Evolutionary conservation across 176 grass and related monocot species (phyloP).

Genomic region (Oryza glaberrima): DNA sequence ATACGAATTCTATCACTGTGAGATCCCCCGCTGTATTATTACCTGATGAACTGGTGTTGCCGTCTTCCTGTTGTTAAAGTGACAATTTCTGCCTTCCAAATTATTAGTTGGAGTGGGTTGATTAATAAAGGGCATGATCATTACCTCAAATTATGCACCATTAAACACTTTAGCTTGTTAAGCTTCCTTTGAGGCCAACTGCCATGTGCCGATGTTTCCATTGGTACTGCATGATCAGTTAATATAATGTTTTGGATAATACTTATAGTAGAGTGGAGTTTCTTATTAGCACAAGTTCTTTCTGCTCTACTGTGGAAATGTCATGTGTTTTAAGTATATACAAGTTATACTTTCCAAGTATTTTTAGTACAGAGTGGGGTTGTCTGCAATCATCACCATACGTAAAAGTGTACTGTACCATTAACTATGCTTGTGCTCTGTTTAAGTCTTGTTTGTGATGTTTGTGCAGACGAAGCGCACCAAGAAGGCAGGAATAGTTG

Average conservation of each 20-base stretch:
- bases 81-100: background rate
- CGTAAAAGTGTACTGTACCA: background rate
- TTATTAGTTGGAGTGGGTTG: background rate
- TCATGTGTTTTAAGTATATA: background rate
- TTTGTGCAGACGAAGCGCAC: conserved; percentile 77
- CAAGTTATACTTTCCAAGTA: background rate
- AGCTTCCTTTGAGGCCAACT: background rate
- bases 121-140: background rate
- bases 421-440: background rate
- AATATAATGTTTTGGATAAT: no score
- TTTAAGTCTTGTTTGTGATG: conserved; percentile 11
- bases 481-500: conserved; percentile 90
- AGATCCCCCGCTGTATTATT: background rate
- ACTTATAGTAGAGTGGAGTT: background rate
- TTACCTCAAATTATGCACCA: background rate
- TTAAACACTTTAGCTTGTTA: background rate
- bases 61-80: background rate
- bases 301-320: background rate
- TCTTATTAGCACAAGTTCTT: background rate
- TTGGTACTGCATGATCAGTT: background rate
- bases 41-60: background rate
- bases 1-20: background rate
- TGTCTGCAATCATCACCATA: background rate
- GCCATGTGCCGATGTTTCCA: background rate
- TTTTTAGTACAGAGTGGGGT: background rate